Conservation (phyloP, 306 rosid genomes). For the Corylus americana region DNA sequence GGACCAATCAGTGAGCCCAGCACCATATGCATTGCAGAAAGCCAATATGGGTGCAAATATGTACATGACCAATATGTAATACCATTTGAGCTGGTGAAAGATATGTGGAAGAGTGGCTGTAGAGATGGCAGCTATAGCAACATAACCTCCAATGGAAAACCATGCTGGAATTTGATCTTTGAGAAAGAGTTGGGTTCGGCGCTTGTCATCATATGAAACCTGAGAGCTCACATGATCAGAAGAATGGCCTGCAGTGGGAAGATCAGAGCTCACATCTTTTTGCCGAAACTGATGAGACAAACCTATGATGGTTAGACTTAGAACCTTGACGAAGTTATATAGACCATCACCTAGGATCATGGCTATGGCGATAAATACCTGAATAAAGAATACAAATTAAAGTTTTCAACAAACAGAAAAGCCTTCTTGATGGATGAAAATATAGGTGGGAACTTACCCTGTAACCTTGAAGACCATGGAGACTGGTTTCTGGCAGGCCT, state of each 20-base stretch:
- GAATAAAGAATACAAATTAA: background rate
- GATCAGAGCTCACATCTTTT: background rate
- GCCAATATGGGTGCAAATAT: background rate
- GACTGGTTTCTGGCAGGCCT: background rate
- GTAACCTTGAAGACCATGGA: constrained; percentile 7
- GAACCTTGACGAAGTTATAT: constrained; percentile 4
- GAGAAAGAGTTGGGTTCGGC: constrained; percentile 12
- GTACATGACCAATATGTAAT: constrained; percentile 12
- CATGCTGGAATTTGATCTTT: constrained; percentile 17
- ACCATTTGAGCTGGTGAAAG: constrained; percentile 15
- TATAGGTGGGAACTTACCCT: background rate
- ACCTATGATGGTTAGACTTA: background rate
- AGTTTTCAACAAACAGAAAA: too few species aligned
- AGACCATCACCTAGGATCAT: constrained; percentile 16
- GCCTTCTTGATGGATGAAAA: too few species aligned
- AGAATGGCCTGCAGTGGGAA: background rate
- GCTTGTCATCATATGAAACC: background rate
- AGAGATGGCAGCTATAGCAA: constrained; percentile 5
- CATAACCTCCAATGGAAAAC: constrained; percentile 12
- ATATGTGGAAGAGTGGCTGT: constrained; percentile 6
- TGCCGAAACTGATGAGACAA: background rate
- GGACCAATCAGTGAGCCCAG: constrained; percentile 23
- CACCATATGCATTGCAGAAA: constrained; percentile 21
- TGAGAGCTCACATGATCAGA: background rate
- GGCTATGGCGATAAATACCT: constrained; percentile 11